These are phyloP conservation scores for Musa troglodytarum DNA, from an alignment of 176 grass and related monocot species.

Conservation along the genomic window DNA sequence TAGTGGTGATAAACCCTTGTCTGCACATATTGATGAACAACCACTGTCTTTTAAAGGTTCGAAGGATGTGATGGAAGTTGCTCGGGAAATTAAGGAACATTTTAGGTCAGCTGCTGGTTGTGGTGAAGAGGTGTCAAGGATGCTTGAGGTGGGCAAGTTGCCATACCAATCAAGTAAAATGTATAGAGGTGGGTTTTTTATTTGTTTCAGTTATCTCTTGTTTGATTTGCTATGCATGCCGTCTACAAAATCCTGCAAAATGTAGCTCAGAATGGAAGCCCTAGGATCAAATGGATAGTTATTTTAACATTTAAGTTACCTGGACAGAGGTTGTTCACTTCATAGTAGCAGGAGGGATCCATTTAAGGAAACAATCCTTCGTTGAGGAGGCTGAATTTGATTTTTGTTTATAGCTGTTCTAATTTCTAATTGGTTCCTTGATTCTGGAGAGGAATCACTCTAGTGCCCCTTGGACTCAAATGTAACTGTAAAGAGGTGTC, in stretches of 20 bases:
- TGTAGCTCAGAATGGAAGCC: neutral
- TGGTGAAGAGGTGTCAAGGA: constrained; percentile 41
- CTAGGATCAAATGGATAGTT: neutral
- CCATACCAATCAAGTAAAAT: constrained; percentile 29
- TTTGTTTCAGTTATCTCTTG: constrained; percentile 17
- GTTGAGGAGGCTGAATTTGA: neutral
- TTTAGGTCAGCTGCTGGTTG: constrained; percentile 39
- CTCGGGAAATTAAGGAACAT: constrained; percentile 42
- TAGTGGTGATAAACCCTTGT: constrained; percentile 25
- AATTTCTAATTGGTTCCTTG: neutral
- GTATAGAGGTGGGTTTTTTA: constrained; percentile 61
- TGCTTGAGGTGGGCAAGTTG: constrained; percentile 73
- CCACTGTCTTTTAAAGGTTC: constrained; percentile 26
- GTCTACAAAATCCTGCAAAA: neutral
- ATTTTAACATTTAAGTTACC: neutral
- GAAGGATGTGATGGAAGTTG: constrained; percentile 44
- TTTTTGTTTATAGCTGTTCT: neutral
- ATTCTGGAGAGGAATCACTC: neutral
- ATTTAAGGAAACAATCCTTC: neutral
- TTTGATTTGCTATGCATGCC: neutral
- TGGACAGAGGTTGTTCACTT: neutral
- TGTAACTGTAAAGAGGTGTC: too few species aligned
- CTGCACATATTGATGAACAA: constrained; percentile 25
- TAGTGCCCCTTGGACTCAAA: neutral
- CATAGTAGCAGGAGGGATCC: neutral